Conservation (phyloP, 805 yeast genomes). For the Metschnikowia dekortorum region DNA sequence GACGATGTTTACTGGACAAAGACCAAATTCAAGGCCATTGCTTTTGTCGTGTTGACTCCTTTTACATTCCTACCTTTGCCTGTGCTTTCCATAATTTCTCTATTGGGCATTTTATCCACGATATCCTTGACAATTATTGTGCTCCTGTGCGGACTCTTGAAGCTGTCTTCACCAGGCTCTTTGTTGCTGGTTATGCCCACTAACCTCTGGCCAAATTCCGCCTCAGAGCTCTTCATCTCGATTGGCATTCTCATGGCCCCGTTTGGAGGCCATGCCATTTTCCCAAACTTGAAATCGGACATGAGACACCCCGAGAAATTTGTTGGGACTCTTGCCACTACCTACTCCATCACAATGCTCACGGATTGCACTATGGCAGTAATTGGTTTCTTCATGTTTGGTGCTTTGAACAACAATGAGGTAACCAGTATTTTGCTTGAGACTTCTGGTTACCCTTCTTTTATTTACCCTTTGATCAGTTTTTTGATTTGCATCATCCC, state of each 20-base stretch:
- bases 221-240: constrained; percentile 50
- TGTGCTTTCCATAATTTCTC: constrained; percentile 61
- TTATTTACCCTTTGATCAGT: constrained; percentile 50
- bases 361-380: constrained; percentile 63
- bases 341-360: constrained; percentile 56
- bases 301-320: constrained; percentile 65
- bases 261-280: constrained; percentile 82
- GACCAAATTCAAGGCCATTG: constrained; percentile 57
- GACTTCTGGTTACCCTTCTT: constrained; percentile 45
- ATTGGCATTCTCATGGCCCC: constrained; percentile 73
- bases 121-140: constrained; percentile 58
- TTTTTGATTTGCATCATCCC: constrained; percentile 77
- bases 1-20: constrained; percentile 36
- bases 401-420: constrained; percentile 45
- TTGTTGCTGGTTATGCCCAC: constrained; percentile 60
- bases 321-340: constrained; percentile 46
- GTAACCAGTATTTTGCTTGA: constrained; percentile 46
- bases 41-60: constrained; percentile 71
- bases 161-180: constrained; percentile 68
- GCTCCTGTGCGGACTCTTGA: constrained; percentile 58
- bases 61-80: constrained; percentile 77
- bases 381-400: constrained; percentile 62
- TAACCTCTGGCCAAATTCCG: constrained; percentile 56
- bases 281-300: constrained; percentile 68
- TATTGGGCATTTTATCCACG: constrained; percentile 70